Conservation (phyloP, 192 early-diverging fungal genomes). For the Radiomyces spectabilis region DNA sequence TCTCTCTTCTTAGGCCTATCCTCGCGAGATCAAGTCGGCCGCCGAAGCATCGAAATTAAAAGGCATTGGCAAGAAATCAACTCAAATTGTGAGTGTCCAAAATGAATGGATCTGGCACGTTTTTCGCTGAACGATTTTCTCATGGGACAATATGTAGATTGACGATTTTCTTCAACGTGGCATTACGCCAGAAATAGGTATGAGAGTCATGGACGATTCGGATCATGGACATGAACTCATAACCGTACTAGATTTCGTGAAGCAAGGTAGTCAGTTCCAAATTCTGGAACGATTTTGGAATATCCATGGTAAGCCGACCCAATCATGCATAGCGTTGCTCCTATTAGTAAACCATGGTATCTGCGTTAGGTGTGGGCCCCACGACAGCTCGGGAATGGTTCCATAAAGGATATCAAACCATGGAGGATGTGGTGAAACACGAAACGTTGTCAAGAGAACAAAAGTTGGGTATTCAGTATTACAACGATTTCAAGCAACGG, state of each 20-base stretch:
- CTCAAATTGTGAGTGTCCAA: not conserved
- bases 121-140: too few relatives aligned
- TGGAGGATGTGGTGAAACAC: not conserved
- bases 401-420: not conserved
- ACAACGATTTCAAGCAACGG: not conserved
- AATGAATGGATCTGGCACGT: too few relatives aligned
- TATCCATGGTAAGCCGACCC: not conserved
- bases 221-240: too few relatives aligned
- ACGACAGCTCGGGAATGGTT: not conserved
- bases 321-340: not conserved
- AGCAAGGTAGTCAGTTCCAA: not conserved
- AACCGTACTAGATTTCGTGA: not conserved
- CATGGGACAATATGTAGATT: too few relatives aligned
- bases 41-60: not conserved
- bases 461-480: slow-evolving; percentile 1
- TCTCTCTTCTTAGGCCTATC: not conserved
- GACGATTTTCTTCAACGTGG: not conserved
- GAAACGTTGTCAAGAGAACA: not conserved
- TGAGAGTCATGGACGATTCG: too few relatives aligned
- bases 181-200: not conserved
- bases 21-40: not conserved
- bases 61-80: not conserved
- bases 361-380: not conserved
- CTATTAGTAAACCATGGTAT: not conserved
- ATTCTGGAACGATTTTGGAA: not conserved